These are phyloP conservation scores for Russula sp. DNA, from an alignment of 768 basidiomycete species.

Conservation along the genomic window DNA sequence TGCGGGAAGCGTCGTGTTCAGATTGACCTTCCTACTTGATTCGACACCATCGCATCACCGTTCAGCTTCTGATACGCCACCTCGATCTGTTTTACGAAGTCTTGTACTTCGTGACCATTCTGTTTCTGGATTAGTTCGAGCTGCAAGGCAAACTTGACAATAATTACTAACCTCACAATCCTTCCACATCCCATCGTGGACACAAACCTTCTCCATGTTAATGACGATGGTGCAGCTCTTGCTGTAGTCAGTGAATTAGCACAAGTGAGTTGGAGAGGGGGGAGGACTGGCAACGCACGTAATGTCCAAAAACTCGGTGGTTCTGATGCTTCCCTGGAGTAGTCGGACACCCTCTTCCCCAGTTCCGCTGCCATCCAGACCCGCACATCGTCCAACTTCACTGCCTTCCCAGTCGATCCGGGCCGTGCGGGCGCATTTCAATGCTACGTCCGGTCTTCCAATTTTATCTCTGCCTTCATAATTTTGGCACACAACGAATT, in stretches of 20 bases:
- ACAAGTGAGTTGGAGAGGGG: not conserved
- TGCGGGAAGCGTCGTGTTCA: not conserved
- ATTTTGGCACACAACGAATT: constrained; percentile 78
- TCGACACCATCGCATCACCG: constrained; percentile 12
- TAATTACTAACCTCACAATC: constrained; percentile 58
- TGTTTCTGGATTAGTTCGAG: constrained; percentile 28
- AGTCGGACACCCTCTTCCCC: constrained; percentile 59
- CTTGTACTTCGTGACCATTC: constrained; percentile 66
- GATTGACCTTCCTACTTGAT: not conserved
- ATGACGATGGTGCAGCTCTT: constrained; percentile 89
- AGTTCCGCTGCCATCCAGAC: constrained; percentile 55
- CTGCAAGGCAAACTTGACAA: not conserved
- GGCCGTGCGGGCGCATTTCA: constrained; percentile 57
- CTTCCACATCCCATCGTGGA: constrained; percentile 75
- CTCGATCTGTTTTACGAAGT: constrained; percentile 76
- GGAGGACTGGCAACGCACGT: constrained; percentile 40
- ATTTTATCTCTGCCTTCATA: constrained; percentile 56
- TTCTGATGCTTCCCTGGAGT: constrained; percentile 51
- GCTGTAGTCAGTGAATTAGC: constrained; percentile 32
- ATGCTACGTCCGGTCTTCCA: constrained; percentile 57
- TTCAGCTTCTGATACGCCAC: constrained; percentile 67
- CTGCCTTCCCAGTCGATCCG: constrained; percentile 66
- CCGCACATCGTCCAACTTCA: constrained; percentile 51
- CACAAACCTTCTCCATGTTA: constrained; percentile 57
- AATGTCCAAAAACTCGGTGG: constrained; percentile 45